A percentile compares a stretch with the other conserved stretches of the same genome.
phyloP scores from a whole-genome alignment of 371 early-diverging fungal genomes.

The Amoeboaphelidium occidentale region DNA sequence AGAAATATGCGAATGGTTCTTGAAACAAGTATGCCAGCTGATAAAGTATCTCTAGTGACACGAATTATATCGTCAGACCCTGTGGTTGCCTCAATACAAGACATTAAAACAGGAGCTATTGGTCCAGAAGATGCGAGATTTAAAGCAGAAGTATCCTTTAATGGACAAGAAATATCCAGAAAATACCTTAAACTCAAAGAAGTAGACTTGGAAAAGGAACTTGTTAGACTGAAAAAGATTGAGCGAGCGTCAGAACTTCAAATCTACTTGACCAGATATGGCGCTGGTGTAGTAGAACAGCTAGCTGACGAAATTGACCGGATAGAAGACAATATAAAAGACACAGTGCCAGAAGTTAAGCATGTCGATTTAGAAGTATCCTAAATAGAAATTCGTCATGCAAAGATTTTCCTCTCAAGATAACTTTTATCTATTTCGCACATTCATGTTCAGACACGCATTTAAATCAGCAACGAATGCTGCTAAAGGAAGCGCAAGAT shows the following conservation, averaged over 20 bases:
- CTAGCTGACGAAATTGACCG: neutral
- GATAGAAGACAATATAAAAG: neutral
- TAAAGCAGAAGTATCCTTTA: neutral
- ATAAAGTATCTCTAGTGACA: neutral
- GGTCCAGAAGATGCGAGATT: neutral
- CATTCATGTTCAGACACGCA: too few species aligned
- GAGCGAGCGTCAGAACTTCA: neutral
- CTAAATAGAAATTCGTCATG: neutral
- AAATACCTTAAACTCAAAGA: neutral
- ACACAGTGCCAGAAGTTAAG: neutral
- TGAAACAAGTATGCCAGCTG: neutral
- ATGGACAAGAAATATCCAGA: neutral
- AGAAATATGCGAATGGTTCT: neutral
- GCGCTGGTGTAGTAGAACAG: neutral
- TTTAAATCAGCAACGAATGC: too few species aligned
- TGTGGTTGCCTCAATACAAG: neutral
- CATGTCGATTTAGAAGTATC: neutral
- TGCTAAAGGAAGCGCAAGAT: too few species aligned
- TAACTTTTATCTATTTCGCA: too few species aligned
- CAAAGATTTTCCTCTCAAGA: too few species aligned
- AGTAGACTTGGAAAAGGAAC: neutral
- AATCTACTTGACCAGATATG: neutral
- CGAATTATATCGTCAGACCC: neutral
- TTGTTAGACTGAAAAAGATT: neutral
- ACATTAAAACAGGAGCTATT: neutral